Percentiles rank a stretch among this genome's conserved stretches.
phyloP scores from a whole-genome alignment of 768 basidiomycete species.

The Mycena metata region DNA sequence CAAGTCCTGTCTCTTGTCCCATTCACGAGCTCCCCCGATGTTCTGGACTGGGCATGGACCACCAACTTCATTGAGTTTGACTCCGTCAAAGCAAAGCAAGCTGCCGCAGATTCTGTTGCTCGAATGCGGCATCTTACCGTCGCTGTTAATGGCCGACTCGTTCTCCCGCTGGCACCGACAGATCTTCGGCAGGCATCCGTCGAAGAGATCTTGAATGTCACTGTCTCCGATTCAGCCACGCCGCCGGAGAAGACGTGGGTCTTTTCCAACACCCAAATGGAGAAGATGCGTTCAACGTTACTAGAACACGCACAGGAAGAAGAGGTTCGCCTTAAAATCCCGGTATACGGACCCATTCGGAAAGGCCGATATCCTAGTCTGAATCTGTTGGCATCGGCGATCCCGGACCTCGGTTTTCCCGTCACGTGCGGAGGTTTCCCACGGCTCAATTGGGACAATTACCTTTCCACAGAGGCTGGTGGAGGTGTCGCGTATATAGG shows the following conservation, averaged over 20 bases:
- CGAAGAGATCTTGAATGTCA: not conserved
- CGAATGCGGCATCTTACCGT: slow-evolving; percentile 10
- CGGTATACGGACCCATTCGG: not conserved
- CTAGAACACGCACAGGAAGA: not conserved
- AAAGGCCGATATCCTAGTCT: not conserved
- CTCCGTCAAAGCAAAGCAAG: slow-evolving; percentile 17
- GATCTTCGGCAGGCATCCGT: not conserved
- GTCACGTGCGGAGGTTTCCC: no score
- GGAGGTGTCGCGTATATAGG: no score
- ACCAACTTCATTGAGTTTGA: slow-evolving; percentile 34
- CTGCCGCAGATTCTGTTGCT: not conserved
- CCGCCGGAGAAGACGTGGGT: slow-evolving; percentile 4
- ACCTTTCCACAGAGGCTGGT: no score
- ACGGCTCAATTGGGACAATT: no score
- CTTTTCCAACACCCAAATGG: not conserved
- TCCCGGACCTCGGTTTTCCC: no score
- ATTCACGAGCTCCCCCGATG: not conserved
- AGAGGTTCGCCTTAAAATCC: not conserved
- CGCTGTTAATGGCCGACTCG: not conserved
- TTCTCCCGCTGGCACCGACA: not conserved
- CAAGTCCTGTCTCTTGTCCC: slow-evolving; percentile 38
- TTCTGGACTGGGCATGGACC: slow-evolving; percentile 35
- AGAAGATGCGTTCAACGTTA: not conserved
- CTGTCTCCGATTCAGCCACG: no score
- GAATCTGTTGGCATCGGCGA: no score